Evolutionary conservation across 371 early-diverging fungal species (phyloP).

Genomic region (Zancudomyces culisetae): DNA sequence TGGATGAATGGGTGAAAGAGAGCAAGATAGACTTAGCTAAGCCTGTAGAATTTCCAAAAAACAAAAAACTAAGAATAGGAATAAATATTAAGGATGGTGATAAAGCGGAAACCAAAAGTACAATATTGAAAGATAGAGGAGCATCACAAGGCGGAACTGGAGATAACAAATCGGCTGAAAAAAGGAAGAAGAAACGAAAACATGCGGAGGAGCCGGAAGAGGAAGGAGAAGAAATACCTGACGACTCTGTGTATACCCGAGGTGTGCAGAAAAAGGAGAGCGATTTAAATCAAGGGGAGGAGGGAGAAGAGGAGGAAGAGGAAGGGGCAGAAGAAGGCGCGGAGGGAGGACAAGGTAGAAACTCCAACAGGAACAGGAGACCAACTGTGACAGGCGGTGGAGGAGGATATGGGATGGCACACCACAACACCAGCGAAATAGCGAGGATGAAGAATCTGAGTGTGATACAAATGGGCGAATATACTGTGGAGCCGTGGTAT

Average conservation of each 20-base stretch:
- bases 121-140: too few relatives aligned
- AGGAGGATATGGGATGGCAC: constrained; percentile 80
- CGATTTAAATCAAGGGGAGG: too few relatives aligned
- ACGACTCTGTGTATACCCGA: constrained; percentile 4
- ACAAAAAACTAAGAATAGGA: constrained; percentile 7
- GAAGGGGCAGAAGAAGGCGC: background rate
- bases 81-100: constrained; percentile 1
- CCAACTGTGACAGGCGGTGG: constrained; percentile 6
- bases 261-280: too few relatives aligned
- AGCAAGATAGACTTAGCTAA: constrained; percentile 45
- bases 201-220: constrained; percentile 7
- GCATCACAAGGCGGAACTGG: constrained; percentile 1
- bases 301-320: too few relatives aligned
- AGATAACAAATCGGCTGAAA: constrained; percentile 20
- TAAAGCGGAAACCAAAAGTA: too few relatives aligned
- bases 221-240: background rate
- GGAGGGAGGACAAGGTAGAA: background rate
- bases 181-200: constrained; percentile 24
- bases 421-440: constrained; percentile 72
- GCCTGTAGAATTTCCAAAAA: constrained; percentile 58
- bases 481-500: constrained; percentile 94
- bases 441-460: constrained; percentile 86
- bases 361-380: background rate
- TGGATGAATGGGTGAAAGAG: constrained; percentile 95
- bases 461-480: constrained; percentile 81